Evolutionary conservation across 1,284 basidiomycete species (phyloP).

Genomic region (Malassezia globosa): DNA sequence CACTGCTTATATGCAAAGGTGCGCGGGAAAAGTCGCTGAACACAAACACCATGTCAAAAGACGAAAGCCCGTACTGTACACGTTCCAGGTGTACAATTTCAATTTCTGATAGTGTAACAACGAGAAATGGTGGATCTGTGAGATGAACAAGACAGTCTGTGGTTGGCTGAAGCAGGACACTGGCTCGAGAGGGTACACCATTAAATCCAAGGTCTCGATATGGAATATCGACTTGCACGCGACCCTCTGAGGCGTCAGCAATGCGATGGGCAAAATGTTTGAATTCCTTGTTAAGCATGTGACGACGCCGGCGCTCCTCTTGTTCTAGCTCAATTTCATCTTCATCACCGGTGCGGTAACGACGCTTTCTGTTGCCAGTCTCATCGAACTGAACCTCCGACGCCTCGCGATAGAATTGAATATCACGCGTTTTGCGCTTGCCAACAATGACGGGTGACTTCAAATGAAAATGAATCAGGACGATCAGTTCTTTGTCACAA

Average conservation of each 20-base stretch:
- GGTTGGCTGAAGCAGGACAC: conserved; percentile 85
- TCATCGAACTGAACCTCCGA: conserved; percentile 97
- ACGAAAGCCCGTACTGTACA: conserved; percentile 89
- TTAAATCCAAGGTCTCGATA: conserved; percentile 95
- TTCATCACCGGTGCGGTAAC: conserved; percentile 93
- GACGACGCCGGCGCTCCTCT: conserved; percentile 79
- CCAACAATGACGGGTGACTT: conserved; percentile 96
- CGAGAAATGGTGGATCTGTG: conserved; percentile 87
- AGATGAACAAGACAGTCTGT: conserved; percentile 94
- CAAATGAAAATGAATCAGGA: conserved; percentile 85
- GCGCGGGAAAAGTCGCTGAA: conserved; percentile 89
- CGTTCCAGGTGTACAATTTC: conserved; percentile 94
- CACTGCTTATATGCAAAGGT: conserved; percentile 56
- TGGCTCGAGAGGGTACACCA: conserved; percentile 90
- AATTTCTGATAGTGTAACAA: conserved; percentile 85
- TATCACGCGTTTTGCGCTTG: conserved; percentile 95
- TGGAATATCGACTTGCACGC: conserved; percentile 85
- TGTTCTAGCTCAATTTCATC: conserved; percentile 99
- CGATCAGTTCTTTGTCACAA: conserved; percentile 89
- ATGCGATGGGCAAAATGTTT: conserved; percentile 86
- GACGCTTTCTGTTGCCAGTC: conserved; percentile 94
- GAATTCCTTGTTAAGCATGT: conserved; percentile 87
- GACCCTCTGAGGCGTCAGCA: conserved; percentile 67
- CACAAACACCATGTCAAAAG: conserved; percentile 93
- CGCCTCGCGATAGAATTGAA: conserved; percentile 97